Evolutionary conservation across 768 basidiomycete species (phyloP).

Genomic region (Stropharia rugosoannulata): DNA sequence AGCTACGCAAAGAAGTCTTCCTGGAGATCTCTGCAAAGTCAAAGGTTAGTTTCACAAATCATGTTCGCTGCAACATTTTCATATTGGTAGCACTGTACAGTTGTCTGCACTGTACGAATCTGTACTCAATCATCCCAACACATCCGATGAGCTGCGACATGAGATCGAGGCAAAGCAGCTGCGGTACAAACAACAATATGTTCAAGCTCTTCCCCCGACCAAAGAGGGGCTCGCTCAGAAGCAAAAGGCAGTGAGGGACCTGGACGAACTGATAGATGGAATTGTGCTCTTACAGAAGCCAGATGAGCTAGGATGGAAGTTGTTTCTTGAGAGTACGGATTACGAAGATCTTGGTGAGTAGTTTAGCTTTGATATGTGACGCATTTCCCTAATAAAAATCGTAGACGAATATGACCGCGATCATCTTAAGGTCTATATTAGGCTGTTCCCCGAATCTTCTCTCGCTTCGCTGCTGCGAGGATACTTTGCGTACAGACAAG

Average conservation of each 20-base stretch:
- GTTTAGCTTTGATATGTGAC: not conserved
- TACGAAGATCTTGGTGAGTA: slow-evolving; percentile 61
- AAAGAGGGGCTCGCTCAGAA: slow-evolving; percentile 39
- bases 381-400: not conserved
- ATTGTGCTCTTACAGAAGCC: slow-evolving; percentile 72
- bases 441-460: slow-evolving; percentile 60
- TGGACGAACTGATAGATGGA: slow-evolving; percentile 74
- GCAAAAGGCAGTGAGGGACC: slow-evolving; percentile 48
- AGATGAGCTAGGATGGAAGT: slow-evolving; percentile 81
- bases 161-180: slow-evolving; percentile 76
- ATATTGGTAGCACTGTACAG: slow-evolving; percentile 30
- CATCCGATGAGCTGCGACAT: slow-evolving; percentile 79
- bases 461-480: slow-evolving; percentile 59
- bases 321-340: slow-evolving; percentile 76
- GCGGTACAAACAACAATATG: slow-evolving; percentile 55
- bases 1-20: slow-evolving; percentile 61
- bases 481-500: slow-evolving; percentile 65
- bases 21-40: slow-evolving; percentile 64
- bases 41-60: slow-evolving; percentile 38
- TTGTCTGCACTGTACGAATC: slow-evolving; percentile 74
- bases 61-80: not conserved
- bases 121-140: slow-evolving; percentile 77
- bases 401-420: slow-evolving; percentile 62
- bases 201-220: slow-evolving; percentile 56
- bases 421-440: slow-evolving; percentile 58